Evolutionary conservation across 257 asterid genomes (phyloP), one percentile per base, ranked within the genome.

Genomic region (Ilex aquifolium): DNA sequence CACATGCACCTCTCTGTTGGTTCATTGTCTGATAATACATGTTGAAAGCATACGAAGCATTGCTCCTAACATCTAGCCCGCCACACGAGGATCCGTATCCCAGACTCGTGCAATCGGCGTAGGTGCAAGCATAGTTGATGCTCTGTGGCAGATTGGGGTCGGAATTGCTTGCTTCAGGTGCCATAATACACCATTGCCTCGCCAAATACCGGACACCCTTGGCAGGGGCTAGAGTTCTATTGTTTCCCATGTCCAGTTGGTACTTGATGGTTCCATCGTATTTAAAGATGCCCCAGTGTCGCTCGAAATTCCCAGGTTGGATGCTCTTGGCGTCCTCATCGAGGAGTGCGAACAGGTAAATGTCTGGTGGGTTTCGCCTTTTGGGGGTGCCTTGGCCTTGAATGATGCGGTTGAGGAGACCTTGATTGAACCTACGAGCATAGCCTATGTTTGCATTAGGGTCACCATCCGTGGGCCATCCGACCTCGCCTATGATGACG

Each of bases 101-200:
- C 0, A 92, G 93, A 17, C 95, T 85, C 32, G 98, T 92, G 82
- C 98, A 92, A 64, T 89, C 98, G 0, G 97, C 95, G 6, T 85
- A 82, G 12, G 73, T 80, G 55, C 98, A 92, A 2, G 98, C 97
- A 2, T 62, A 27, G 17, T 67, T 63, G 32, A 89, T 17, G 16
- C 81, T 65, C 72, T 67, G 64, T 13, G 79, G 64, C 66, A 92
- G 31, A 2, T 57, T 74, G 11, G 95, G 91, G 65, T 86, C 93
- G 69, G 66, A 30, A 2, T 58, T 1, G 21, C 80, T 77, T 1
- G 95, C 97, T 2, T 80, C 82, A 0, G 95, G 93, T 31, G 80
- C 79, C 95, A 88, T 80, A 0, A 88, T 54, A 72, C 98, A 92
- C 98, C 98, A 86, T 69, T 85, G 87, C 51, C 96, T 56, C 2